Percentiles rank a stretch among this genome's conserved stretches.
phyloP scores from a whole-genome alignment of 768 basidiomycete genomes.

The Daedaleopsis sinensis region DNA sequence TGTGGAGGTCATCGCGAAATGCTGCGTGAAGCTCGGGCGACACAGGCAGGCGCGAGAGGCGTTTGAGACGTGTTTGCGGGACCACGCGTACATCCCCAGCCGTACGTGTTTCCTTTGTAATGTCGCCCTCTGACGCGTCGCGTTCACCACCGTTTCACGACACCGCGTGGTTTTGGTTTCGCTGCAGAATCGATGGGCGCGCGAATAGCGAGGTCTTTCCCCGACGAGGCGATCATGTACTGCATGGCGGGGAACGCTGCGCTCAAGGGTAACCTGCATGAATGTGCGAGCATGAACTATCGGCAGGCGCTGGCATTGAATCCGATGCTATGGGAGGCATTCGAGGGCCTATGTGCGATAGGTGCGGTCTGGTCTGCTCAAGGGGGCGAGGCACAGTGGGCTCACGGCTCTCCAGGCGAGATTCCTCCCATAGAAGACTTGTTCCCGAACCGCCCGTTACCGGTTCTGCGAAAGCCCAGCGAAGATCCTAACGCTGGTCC shows the following conservation, averaged over 20 bases:
- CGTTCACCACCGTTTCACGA: neutral
- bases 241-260: conserved; percentile 81
- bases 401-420: conserved; percentile 48
- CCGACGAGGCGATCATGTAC: conserved; percentile 72
- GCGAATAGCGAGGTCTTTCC: conserved; percentile 59
- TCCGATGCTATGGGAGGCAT: conserved; percentile 90
- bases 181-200: conserved; percentile 55
- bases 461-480: conserved; percentile 50
- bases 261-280: conserved; percentile 75
- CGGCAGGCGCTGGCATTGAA: conserved; percentile 70
- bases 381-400: conserved; percentile 5
- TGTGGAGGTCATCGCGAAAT: conserved; percentile 76
- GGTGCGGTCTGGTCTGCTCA: conserved; percentile 45
- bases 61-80: conserved; percentile 62
- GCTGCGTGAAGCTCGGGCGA: conserved; percentile 71
- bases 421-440: conserved; percentile 73
- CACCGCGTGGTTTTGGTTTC: conserved; percentile 21
- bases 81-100: conserved; percentile 53
- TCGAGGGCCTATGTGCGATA: conserved; percentile 81
- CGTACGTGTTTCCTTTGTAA: conserved; percentile 45
- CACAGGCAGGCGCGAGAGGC: conserved; percentile 78
- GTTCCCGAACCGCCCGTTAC: conserved; percentile 65
- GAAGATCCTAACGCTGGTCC: conserved; percentile 48
- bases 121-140: conserved; percentile 11
- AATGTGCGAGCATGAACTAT: conserved; percentile 73